Percentiles rank a stretch among this genome's conserved stretches.
Conservation (phyloP, 1,139 yeast genomes). For the Diutina siamensis region DNA sequence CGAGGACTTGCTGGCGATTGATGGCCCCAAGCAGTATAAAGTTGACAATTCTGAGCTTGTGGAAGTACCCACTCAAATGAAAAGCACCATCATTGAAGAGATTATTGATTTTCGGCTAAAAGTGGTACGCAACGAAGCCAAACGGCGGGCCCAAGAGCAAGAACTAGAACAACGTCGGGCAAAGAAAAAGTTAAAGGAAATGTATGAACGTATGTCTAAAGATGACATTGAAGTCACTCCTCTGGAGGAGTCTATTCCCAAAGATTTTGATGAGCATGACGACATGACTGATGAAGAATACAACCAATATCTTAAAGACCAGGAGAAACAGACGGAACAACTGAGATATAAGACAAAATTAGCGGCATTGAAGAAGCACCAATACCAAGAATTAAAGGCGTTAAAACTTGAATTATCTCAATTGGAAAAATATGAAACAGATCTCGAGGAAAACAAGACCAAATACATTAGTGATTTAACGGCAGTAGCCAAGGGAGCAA, state of each 20-base stretch:
- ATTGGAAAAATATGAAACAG: background rate
- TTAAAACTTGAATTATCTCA: background rate
- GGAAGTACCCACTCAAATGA: slow-evolving; percentile 3
- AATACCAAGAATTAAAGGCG: background rate
- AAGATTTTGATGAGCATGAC: background rate
- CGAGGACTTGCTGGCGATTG: background rate
- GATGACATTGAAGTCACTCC: background rate
- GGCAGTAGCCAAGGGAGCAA: background rate
- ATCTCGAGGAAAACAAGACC: background rate
- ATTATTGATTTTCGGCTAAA: background rate
- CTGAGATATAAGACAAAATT: background rate
- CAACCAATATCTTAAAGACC: background rate
- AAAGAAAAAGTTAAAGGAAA: slow-evolving; percentile 1
- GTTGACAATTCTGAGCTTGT: background rate
- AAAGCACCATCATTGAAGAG: background rate
- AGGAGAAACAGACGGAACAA: background rate
- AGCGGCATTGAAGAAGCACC: background rate
- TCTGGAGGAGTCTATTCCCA: background rate
- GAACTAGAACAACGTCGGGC: background rate
- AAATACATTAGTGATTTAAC: background rate
- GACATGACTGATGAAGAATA: background rate
- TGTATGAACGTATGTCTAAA: slow-evolving; percentile 1
- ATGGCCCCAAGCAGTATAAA: background rate
- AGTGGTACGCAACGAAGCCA: background rate
- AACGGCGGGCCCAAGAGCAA: background rate